phyloP scores from a whole-genome alignment of 2,329 filamentous ascomycete genomes.

The Cryphonectria nitschkei region DNA sequence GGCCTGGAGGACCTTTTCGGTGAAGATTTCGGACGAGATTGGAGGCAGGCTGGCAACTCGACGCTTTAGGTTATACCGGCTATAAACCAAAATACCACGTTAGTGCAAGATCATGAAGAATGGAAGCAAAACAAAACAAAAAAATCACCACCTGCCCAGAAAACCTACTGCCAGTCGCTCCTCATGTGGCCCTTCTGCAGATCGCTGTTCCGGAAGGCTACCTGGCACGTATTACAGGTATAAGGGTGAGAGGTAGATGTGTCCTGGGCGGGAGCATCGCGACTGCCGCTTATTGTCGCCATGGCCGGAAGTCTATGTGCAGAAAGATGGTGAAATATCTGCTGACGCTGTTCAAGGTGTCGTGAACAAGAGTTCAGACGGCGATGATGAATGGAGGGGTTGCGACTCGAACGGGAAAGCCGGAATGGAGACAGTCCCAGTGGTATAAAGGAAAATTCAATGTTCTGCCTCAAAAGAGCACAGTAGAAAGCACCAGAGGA shows the following conservation, averaged over 20 bases:
- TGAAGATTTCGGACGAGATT: conserved; percentile 89
- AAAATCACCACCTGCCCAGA: conserved; percentile 35
- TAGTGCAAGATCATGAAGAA: not conserved
- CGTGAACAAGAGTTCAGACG: not conserved
- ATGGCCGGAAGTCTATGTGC: conserved; percentile 40
- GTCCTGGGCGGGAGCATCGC: conserved; percentile 38
- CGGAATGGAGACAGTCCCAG: not conserved
- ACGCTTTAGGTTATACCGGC: conserved; percentile 94
- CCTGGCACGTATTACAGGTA: conserved; percentile 97
- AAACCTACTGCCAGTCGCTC: conserved; percentile 91
- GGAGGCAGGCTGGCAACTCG: conserved; percentile 88
- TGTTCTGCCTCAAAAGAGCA: not conserved
- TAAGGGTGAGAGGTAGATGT: conserved; percentile 73
- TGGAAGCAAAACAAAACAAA: too few relatives aligned
- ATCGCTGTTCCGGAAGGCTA: conserved; percentile 93
- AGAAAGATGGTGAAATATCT: not conserved
- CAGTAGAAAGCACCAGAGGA: not conserved
- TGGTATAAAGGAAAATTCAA: not conserved
- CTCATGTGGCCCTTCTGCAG: conserved; percentile 96
- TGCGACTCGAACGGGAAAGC: not conserved
- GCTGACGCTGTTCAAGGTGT: not conserved
- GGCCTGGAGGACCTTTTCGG: conserved; percentile 92
- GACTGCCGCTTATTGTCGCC: conserved; percentile 51
- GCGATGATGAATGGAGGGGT: conserved; percentile 13
- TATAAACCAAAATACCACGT: conserved; percentile 39